Base-by-base conservation (phyloP, 805 yeast genomes). In the Wickerhamomyces xylosicus region DNA sequence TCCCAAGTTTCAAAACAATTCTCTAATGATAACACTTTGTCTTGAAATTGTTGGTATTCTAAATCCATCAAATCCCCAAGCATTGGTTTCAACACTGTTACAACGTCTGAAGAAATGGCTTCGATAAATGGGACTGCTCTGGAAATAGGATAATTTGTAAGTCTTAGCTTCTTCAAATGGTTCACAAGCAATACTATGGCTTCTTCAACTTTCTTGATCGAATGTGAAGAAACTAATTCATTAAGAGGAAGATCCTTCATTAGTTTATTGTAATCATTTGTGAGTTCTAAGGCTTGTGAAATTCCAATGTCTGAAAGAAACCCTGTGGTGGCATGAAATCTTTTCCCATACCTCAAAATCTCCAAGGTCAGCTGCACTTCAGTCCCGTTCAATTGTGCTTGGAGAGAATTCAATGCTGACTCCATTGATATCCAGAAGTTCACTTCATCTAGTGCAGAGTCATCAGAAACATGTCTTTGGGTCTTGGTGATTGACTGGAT, bases 401-500 rank as follows among this genome's bases (percentile, higher is more conserved):
- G 71, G 1, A 84, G 66, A 2, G 76, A 61, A 3, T 48, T 41
- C 33, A 89, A 61, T 0, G 85, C 78, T 2, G 58, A 52, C 48
- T 84, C 90, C 63, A 84, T 66, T 0, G 85, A 72, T 8, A 64
- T 60, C 97, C 97, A 89, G 47, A 83, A 87, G 35, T 69, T 73
- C 3, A 82, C 65, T 50, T 89, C 97, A 32, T 81, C 86, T 2
- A 58, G 47, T 1, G 75, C 67, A 0, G 74, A 59, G 2, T 84
- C 86, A 20, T 71, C 76, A 0, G 59, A 43, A 0, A 82, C 74
- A 20, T 71, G 71, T 34, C 77, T 71, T 8, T 69, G 56, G 19
- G 79, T 49, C 19, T 63, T 62, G 0, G 86, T 73, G 5, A 85
- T 62, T 1, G 66, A 56, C 44, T 77, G 79, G 13, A 79, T 71